phyloP scores from a whole-genome alignment of 1,139 yeast genomes.

The Taphrina betulina region DNA sequence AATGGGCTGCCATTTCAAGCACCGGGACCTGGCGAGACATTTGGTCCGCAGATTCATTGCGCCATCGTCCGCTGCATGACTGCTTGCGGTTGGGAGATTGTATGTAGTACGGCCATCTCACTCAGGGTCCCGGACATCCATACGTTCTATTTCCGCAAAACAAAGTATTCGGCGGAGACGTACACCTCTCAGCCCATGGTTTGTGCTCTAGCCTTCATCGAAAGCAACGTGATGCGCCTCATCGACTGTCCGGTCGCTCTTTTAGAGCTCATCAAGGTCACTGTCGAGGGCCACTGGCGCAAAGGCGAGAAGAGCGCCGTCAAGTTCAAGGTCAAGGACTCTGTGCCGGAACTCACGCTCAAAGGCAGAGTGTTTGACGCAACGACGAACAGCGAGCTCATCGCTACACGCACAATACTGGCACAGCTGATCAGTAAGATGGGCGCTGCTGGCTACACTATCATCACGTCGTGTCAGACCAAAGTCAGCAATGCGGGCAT shows the following conservation, averaged over 20 bases:
- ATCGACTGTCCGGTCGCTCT: slow-evolving; percentile 25
- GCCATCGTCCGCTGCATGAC: slow-evolving; percentile 29
- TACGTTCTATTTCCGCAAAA: slow-evolving; percentile 19
- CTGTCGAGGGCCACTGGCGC: slow-evolving; percentile 9
- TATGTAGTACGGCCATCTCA: slow-evolving; percentile 8
- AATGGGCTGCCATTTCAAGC: slow-evolving; percentile 20
- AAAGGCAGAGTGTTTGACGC: slow-evolving; percentile 17
- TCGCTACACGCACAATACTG: slow-evolving; percentile 13
- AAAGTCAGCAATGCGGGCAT: slow-evolving; percentile 11
- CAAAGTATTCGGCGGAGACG: not conserved
- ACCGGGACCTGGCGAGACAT: slow-evolving; percentile 17
- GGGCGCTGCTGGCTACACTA: slow-evolving; percentile 10
- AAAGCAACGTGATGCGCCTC: slow-evolving; percentile 7
- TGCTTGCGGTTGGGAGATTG: slow-evolving; percentile 21
- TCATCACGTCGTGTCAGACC: slow-evolving; percentile 21
- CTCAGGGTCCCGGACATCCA: slow-evolving; percentile 20
- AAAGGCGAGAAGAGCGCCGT: slow-evolving; percentile 10
- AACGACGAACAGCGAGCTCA: not conserved
- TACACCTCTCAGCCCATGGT: not conserved
- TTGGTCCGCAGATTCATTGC: slow-evolving; percentile 13
- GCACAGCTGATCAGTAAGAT: slow-evolving; percentile 10
- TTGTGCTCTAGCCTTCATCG: slow-evolving; percentile 23
- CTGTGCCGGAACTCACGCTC: slow-evolving; percentile 17
- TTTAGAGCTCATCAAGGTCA: slow-evolving; percentile 15
- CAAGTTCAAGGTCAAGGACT: slow-evolving; percentile 10